Conservation (phyloP, 2,329 filamentous ascomycete species). For the Fusarium robinianum region DNA sequence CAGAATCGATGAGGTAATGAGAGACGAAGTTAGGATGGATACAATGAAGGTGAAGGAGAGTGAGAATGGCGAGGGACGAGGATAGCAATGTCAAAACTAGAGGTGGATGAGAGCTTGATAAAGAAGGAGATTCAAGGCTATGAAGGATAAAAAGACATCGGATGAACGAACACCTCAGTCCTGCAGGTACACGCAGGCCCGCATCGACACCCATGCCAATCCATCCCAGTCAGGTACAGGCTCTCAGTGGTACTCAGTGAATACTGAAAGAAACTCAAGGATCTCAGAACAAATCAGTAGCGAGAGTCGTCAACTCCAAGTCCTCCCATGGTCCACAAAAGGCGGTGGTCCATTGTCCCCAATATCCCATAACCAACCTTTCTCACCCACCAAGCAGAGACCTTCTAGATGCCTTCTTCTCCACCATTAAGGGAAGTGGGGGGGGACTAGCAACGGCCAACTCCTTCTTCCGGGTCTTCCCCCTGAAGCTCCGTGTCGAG, state of each 20-base stretch:
- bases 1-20: slow-evolving; percentile 2
- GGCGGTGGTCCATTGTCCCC: slow-evolving; percentile 7
- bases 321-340: slow-evolving; percentile 4
- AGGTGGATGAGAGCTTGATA: background rate
- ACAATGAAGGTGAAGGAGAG: background rate
- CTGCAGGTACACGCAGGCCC: slow-evolving; percentile 23
- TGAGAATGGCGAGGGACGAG: slow-evolving; percentile 1
- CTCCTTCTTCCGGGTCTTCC: slow-evolving; percentile 1
- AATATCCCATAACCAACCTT: too few relatives aligned
- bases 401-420: slow-evolving; percentile 16
- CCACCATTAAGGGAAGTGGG: slow-evolving; percentile 16
- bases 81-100: slow-evolving; percentile 5
- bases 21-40: slow-evolving; percentile 2
- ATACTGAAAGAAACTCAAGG: slow-evolving; percentile 2
- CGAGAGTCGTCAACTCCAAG: slow-evolving; percentile 21
- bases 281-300: slow-evolving; percentile 4
- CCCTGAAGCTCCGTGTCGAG: too few relatives aligned
- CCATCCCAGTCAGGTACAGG: background rate
- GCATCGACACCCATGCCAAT: slow-evolving; percentile 8
- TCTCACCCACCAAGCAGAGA: slow-evolving; percentile 3
- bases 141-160: slow-evolving; percentile 2
- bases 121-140: slow-evolving; percentile 4
- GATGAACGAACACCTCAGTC: slow-evolving; percentile 16
- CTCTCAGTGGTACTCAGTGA: slow-evolving; percentile 6
- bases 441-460: slow-evolving; percentile 1